A percentile compares a stretch with the other conserved stretches of the same genome.
phyloP scores from a whole-genome alignment of 257 asterid species.

The Primulina eburnea region DNA sequence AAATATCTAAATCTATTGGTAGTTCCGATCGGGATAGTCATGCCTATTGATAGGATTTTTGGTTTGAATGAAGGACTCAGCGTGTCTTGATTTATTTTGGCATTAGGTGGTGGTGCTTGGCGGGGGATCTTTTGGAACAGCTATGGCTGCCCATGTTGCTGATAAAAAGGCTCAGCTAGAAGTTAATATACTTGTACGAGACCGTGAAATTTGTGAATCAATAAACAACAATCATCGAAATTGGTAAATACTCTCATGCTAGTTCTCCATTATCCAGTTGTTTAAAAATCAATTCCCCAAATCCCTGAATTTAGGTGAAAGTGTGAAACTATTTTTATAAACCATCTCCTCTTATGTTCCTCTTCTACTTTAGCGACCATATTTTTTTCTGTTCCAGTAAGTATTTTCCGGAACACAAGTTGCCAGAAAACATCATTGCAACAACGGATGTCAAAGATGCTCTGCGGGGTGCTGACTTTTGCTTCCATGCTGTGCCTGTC shows the following conservation, averaged over 20 bases:
- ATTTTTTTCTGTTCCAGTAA: constrained; percentile 44
- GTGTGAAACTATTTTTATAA: not conserved
- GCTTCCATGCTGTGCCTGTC: constrained; percentile 94
- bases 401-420: constrained; percentile 69
- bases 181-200: constrained; percentile 76
- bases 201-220: constrained; percentile 61
- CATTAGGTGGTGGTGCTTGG: constrained; percentile 86
- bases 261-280: constrained; percentile 12
- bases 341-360: not conserved
- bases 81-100: constrained; percentile 20
- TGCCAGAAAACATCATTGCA: constrained; percentile 69
- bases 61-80: not conserved
- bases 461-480: constrained; percentile 73
- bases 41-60: not conserved
- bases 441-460: constrained; percentile 86
- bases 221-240: constrained; percentile 59
- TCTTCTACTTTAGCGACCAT: not conserved
- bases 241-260: constrained; percentile 35
- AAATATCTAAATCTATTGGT: not conserved
- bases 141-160: constrained; percentile 95
- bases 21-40: not conserved
- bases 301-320: not conserved
- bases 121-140: constrained; percentile 97
- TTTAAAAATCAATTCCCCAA: not conserved
- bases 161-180: constrained; percentile 58